phyloP scores from a whole-genome alignment of 768 basidiomycete genomes.

The Fibroporia radiculosa region DNA sequence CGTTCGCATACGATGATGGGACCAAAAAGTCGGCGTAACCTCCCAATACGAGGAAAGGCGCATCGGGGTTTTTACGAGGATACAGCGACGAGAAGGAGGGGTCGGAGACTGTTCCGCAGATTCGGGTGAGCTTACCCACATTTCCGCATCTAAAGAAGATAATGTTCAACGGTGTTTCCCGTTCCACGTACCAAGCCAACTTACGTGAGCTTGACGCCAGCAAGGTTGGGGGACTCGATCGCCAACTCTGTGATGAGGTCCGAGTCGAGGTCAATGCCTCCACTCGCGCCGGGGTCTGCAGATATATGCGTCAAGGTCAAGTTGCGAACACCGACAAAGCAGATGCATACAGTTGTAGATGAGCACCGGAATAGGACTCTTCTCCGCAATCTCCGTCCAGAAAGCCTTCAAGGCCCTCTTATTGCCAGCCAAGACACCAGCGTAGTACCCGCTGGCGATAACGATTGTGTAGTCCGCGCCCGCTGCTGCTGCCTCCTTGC shows the following conservation, averaged over 20 bases:
- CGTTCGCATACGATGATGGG: conserved; percentile 63
- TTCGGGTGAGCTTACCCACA: conserved; percentile 85
- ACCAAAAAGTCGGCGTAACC: conserved; percentile 82
- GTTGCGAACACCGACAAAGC: conserved; percentile 1
- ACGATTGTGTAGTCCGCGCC: conserved; percentile 87
- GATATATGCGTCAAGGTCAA: neutral
- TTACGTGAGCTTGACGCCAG: conserved; percentile 85
- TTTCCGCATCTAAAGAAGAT: conserved; percentile 63
- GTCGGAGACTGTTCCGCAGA: conserved; percentile 58
- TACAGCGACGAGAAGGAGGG: conserved; percentile 45
- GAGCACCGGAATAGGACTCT: conserved; percentile 80
- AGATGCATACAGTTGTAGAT: conserved; percentile 74
- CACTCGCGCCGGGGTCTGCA: conserved; percentile 77
- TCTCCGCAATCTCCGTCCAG: conserved; percentile 68
- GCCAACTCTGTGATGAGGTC: conserved; percentile 81
- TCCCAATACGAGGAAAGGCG: conserved; percentile 78
- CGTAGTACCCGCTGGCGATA: conserved; percentile 83
- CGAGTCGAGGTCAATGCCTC: conserved; percentile 88
- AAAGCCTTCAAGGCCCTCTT: conserved; percentile 68
- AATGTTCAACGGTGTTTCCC: neutral
- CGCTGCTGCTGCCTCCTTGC: conserved; percentile 68
- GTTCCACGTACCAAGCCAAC: conserved; percentile 23
- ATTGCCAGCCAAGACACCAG: conserved; percentile 58
- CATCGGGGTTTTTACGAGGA: conserved; percentile 60
- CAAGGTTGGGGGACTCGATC: conserved; percentile 63